Evolutionary conservation across 441 rosid genomes (phyloP).

Genomic region (Jatropha multifida): DNA sequence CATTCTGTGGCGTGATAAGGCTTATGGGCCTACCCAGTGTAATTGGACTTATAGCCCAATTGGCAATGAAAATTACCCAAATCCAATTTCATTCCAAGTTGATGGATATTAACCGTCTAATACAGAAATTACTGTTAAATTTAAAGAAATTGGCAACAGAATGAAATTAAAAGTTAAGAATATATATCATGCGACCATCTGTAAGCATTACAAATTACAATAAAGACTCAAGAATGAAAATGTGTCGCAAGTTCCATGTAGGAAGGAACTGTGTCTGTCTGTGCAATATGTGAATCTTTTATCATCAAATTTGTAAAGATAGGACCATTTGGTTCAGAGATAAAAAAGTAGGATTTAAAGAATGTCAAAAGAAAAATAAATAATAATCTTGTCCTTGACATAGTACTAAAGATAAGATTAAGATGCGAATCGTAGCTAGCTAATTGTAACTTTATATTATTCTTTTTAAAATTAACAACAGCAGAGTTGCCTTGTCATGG

Average conservation of each 20-base stretch:
- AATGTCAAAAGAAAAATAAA: conserved; percentile 22
- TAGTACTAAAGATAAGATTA: conserved; percentile 16
- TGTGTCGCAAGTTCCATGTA: neutral
- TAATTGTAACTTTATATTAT: neutral
- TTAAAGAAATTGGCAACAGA: too few relatives aligned
- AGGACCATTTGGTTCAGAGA: neutral
- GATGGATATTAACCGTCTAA: too few relatives aligned
- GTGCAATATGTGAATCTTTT: neutral
- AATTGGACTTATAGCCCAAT: too few relatives aligned
- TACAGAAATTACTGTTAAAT: too few relatives aligned
- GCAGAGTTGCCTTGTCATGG: conserved; percentile 1
- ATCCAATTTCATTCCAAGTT: too few relatives aligned
- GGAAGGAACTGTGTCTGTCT: neutral
- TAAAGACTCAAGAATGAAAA: too few relatives aligned
- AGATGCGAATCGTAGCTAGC: neutral
- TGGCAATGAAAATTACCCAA: too few relatives aligned
- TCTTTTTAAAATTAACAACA: neutral
- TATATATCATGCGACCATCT: too few relatives aligned
- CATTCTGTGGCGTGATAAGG: too few relatives aligned
- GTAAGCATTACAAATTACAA: too few relatives aligned
- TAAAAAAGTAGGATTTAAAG: conserved; percentile 14
- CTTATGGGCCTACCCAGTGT: too few relatives aligned
- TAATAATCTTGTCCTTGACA: neutral
- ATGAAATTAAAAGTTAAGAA: too few relatives aligned
- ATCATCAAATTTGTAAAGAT: neutral